phyloP scores from a whole-genome alignment of 2,329 filamentous ascomycete species.

The Colletotrichum sp. region DNA sequence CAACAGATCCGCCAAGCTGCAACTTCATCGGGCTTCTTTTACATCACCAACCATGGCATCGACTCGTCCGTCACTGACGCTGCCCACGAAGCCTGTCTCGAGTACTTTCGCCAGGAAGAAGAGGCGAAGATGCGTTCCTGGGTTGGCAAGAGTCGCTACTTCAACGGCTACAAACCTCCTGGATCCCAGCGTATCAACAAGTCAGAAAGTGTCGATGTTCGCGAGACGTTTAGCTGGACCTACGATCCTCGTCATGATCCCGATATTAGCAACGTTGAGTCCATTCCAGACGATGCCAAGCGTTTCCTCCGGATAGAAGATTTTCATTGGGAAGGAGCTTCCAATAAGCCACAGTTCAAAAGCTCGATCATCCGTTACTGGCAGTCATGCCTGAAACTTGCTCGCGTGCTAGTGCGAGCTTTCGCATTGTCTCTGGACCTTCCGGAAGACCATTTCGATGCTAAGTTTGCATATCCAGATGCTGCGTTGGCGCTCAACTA shows the following conservation, averaged over 20 bases:
- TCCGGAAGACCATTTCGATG: slow-evolving; percentile 60
- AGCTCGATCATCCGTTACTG: slow-evolving; percentile 51
- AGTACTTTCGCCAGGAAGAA: slow-evolving; percentile 53
- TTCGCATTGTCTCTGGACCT: slow-evolving; percentile 62
- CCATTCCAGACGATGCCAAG: slow-evolving; percentile 48
- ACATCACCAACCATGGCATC: slow-evolving; percentile 57
- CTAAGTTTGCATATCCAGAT: slow-evolving; percentile 56
- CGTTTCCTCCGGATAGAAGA: slow-evolving; percentile 50
- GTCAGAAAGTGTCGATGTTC: slow-evolving; percentile 52
- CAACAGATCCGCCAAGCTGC: slow-evolving; percentile 47
- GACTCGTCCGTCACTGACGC: slow-evolving; percentile 29
- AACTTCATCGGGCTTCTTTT: slow-evolving; percentile 60
- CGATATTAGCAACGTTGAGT: slow-evolving; percentile 39
- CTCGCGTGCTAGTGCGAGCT: slow-evolving; percentile 52
- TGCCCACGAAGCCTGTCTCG: slow-evolving; percentile 37
- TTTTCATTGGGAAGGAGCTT: slow-evolving; percentile 57
- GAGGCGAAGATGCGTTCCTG: slow-evolving; percentile 45
- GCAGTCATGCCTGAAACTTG: slow-evolving; percentile 51
- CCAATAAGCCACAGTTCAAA: slow-evolving; percentile 53
- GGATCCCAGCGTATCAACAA: slow-evolving; percentile 52
- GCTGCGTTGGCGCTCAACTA: slow-evolving; percentile 46
- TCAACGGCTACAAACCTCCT: slow-evolving; percentile 52
- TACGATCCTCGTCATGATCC: slow-evolving; percentile 61
- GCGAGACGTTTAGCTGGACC: slow-evolving; percentile 56
- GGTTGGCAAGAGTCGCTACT: slow-evolving; percentile 42